Conservation (phyloP, 805 yeast genomes). For the Ogataea pignaliae region DNA sequence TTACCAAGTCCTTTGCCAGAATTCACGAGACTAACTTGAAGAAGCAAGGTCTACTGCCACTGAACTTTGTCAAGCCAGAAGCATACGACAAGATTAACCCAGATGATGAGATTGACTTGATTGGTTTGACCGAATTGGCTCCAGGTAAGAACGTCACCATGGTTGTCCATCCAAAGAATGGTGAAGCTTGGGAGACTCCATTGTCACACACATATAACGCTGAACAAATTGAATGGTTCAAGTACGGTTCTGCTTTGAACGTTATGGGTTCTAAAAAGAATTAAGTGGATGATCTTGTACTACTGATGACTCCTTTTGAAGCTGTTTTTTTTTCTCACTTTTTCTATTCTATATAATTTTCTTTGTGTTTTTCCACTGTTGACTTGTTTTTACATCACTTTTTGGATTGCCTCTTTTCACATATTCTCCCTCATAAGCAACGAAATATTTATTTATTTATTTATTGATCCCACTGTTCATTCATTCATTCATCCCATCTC, state of each 20-base stretch:
- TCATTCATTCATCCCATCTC: too few relatives aligned
- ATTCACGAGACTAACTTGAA: constrained; percentile 99
- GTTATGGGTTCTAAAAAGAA: constrained; percentile 48
- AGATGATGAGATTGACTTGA: constrained; percentile 81
- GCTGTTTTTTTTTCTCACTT: neutral
- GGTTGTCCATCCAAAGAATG: constrained; percentile 70
- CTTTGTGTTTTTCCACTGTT: constrained; percentile 5
- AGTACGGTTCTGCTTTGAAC: constrained; percentile 98
- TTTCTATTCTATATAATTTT: neutral
- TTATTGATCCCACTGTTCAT: too few relatives aligned
- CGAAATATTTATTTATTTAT: neutral
- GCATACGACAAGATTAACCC: constrained; percentile 94
- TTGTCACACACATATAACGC: constrained; percentile 94
- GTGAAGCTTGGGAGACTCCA: constrained; percentile 82
- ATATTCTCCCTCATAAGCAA: neutral
- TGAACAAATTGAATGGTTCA: constrained; percentile 99
- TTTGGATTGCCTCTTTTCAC: neutral
- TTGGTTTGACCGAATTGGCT: constrained; percentile 79
- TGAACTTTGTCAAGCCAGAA: constrained; percentile 83
- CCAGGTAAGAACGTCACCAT: constrained; percentile 89
- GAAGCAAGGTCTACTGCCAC: constrained; percentile 98
- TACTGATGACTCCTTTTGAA: too few relatives aligned
- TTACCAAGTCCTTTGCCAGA: constrained; percentile 97
- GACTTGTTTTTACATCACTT: too few relatives aligned
- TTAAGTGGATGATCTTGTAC: constrained; percentile 15